phyloP scores from a whole-genome alignment of 1,284 basidiomycete species.

The Wallemia ichthyophaga region DNA sequence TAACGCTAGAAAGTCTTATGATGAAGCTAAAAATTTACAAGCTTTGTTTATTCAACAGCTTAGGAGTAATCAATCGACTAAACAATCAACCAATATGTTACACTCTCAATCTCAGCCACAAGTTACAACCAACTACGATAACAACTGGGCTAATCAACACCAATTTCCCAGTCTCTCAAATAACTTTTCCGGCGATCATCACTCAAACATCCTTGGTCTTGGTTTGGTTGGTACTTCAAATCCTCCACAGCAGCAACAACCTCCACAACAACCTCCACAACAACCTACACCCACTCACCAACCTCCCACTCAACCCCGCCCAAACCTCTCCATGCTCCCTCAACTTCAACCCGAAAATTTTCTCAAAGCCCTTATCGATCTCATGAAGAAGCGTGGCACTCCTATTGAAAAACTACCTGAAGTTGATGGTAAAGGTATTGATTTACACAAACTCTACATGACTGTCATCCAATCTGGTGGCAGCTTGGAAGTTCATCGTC shows the following conservation, averaged over 20 bases:
- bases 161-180: not conserved
- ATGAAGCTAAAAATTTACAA: not conserved
- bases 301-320: not conserved
- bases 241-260: not conserved
- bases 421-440: constrained; percentile 1
- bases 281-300: too few relatives aligned
- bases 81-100: not conserved
- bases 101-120: not conserved
- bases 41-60: not conserved
- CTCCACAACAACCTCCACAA: too few relatives aligned
- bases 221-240: not conserved
- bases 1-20: not conserved
- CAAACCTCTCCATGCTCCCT: not conserved
- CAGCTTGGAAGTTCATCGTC: not conserved
- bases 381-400: constrained; percentile 1
- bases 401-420: not conserved
- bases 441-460: constrained; percentile 1
- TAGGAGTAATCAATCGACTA: not conserved
- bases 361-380: not conserved
- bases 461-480: not conserved
- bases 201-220: not conserved
- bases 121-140: not conserved
- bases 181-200: not conserved
- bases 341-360: not conserved
- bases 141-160: not conserved